Evolutionary conservation across 768 basidiomycete genomes (phyloP).

Genomic region (Daedaleopsis nitida): DNA sequence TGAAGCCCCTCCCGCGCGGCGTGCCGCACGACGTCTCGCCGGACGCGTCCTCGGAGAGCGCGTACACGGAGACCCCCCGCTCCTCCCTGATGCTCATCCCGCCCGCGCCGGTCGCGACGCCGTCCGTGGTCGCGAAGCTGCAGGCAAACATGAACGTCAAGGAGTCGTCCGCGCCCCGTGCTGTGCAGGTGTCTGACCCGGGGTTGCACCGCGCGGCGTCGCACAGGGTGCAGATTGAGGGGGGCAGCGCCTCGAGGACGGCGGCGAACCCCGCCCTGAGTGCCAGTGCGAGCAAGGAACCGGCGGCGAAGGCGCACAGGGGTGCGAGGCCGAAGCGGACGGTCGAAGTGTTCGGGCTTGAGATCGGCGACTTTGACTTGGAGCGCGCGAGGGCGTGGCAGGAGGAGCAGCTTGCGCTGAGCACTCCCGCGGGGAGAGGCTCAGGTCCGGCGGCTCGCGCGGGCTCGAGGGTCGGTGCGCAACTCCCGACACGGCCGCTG

Average conservation of each 20-base stretch:
- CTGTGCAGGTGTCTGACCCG: neutral
- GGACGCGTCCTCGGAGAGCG: neutral
- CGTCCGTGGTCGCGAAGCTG: slow-evolving; percentile 1
- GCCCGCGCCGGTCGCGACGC: slow-evolving; percentile 2
- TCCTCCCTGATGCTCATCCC: slow-evolving; percentile 6
- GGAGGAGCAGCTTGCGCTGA: neutral
- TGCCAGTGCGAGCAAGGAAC: neutral
- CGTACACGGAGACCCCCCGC: neutral
- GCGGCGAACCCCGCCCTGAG: neutral
- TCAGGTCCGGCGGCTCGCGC: too few relatives aligned
- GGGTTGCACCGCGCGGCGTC: neutral
- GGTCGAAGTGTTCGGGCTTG: neutral
- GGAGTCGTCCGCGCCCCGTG: slow-evolving; percentile 2
- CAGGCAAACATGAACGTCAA: slow-evolving; percentile 1
- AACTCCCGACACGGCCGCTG: neutral
- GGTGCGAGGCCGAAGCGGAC: neutral
- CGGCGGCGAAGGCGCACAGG: too few relatives aligned
- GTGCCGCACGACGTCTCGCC: slow-evolving; percentile 3
- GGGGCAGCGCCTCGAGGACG: neutral
- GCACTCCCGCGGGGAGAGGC: too few relatives aligned
- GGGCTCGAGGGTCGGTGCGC: neutral
- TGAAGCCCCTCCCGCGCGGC: neutral
- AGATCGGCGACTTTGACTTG: neutral
- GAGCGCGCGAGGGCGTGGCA: neutral
- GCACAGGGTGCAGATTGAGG: neutral